These are phyloP conservation scores for Exophiala bonariae DNA, from an alignment of 2,329 filamentous ascomycete genomes.

Conservation along the genomic window DNA sequence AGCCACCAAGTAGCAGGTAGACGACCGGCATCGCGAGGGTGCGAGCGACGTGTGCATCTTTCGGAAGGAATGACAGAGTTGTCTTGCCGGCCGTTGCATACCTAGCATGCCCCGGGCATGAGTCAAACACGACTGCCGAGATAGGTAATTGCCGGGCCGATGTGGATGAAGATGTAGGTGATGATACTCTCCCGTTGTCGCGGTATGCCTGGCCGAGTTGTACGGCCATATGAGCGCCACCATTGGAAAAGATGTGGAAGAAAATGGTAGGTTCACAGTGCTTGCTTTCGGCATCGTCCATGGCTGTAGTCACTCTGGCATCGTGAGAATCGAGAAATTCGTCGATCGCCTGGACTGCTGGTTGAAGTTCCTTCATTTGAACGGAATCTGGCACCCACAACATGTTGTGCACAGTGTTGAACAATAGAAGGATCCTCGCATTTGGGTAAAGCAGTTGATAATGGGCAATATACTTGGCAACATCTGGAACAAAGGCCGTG, in stretches of 20 bases:
- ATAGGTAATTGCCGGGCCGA: constrained; percentile 34
- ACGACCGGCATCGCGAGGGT: constrained; percentile 2
- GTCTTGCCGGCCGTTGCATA: neutral
- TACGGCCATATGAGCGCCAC: constrained; percentile 47
- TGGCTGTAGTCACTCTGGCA: too few species aligned
- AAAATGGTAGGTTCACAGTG: constrained; percentile 36
- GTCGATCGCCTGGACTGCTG: constrained; percentile 4
- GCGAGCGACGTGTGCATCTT: constrained; percentile 1
- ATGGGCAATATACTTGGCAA: constrained; percentile 9
- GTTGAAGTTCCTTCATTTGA: constrained; percentile 3
- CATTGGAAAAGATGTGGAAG: constrained; percentile 55
- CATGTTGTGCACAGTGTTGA: constrained; percentile 7
- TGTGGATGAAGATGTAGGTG: neutral
- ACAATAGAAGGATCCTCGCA: constrained; percentile 9
- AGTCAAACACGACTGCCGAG: constrained; percentile 52
- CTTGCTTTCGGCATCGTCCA: neutral
- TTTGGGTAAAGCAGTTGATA: constrained; percentile 11
- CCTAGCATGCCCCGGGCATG: constrained; percentile 15
- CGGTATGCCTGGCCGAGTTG: constrained; percentile 37
- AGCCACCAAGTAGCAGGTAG: constrained; percentile 28
- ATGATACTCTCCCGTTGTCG: neutral
- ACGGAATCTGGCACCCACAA: constrained; percentile 2
- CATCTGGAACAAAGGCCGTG: too few species aligned
- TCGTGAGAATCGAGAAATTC: neutral
- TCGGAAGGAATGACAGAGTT: constrained; percentile 2